Conservation (phyloP, 108 stramenopile genomes). For the Pseudonitzschia multiseries region DNA sequence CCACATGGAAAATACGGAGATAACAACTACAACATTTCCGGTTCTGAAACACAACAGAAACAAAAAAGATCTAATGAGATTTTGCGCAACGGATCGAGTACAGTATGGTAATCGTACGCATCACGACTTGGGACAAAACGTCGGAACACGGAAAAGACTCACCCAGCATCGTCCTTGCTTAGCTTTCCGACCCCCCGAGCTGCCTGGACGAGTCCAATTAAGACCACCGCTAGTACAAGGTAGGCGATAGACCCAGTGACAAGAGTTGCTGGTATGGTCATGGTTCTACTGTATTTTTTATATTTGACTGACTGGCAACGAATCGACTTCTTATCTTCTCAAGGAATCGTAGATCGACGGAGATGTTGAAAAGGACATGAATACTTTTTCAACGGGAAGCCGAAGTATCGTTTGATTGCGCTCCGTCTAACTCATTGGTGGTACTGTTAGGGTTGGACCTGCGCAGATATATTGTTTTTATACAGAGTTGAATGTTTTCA, state of each 20-base stretch:
- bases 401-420: neutral
- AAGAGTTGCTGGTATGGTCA: constrained; percentile 69
- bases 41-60: constrained; percentile 41
- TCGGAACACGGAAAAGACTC: constrained; percentile 20
- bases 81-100: neutral
- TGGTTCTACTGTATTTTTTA: constrained; percentile 33
- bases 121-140: neutral
- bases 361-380: neutral
- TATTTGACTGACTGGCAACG: neutral
- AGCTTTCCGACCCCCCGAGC: constrained; percentile 65
- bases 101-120: too few relatives aligned
- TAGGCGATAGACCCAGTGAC: constrained; percentile 80
- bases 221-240: constrained; percentile 58
- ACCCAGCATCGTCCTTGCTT: constrained; percentile 81
- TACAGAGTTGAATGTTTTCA: neutral
- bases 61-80: neutral
- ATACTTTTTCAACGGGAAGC: neutral
- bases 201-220: constrained; percentile 61
- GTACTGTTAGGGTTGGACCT: neutral
- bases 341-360: neutral
- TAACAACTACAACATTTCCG: constrained; percentile 79
- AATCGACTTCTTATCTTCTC: neutral
- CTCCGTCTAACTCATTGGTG: neutral
- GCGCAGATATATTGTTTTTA: neutral
- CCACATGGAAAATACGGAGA: constrained; percentile 78